A percentile compares a stretch with the other conserved stretches of the same genome.
phyloP scores from a whole-genome alignment of 805 yeast genomes.

The Yamadazyma phyllophila region DNA sequence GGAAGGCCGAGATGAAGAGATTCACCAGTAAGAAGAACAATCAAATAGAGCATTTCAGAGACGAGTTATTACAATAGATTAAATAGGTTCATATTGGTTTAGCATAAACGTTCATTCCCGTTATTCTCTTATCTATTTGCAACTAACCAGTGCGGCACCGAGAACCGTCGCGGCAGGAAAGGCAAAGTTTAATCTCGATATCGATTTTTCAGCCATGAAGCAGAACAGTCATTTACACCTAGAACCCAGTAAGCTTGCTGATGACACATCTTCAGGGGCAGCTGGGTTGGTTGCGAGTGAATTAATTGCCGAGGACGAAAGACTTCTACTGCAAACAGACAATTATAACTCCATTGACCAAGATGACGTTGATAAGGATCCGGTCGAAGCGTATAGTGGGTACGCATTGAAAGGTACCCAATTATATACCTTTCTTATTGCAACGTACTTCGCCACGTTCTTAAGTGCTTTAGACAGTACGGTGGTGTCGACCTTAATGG shows the following conservation, averaged over 20 bases:
- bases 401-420: constrained; percentile 31
- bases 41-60: constrained; percentile 38
- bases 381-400: constrained; percentile 17
- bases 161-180: background rate
- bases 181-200: too few relatives aligned
- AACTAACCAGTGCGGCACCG: background rate
- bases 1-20: constrained; percentile 24
- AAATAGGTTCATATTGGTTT: background rate
- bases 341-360: constrained; percentile 11
- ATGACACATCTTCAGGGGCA: constrained; percentile 30
- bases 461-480: constrained; percentile 69
- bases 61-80: constrained; percentile 18
- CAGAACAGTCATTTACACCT: background rate
- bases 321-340: constrained; percentile 4
- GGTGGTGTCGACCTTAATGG: constrained; percentile 61
- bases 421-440: constrained; percentile 27
- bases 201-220: background rate
- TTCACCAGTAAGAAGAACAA: constrained; percentile 27
- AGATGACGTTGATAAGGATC: constrained; percentile 4
- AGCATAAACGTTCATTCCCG: background rate
- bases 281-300: constrained; percentile 38
- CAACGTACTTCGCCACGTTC: constrained; percentile 42
- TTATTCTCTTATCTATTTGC: background rate
- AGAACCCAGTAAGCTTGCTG: constrained; percentile 14
- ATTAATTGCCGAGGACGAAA: constrained; percentile 31